Conservation (phyloP, 108 stramenopile species). For the Schizochytrium sp. region DNA sequence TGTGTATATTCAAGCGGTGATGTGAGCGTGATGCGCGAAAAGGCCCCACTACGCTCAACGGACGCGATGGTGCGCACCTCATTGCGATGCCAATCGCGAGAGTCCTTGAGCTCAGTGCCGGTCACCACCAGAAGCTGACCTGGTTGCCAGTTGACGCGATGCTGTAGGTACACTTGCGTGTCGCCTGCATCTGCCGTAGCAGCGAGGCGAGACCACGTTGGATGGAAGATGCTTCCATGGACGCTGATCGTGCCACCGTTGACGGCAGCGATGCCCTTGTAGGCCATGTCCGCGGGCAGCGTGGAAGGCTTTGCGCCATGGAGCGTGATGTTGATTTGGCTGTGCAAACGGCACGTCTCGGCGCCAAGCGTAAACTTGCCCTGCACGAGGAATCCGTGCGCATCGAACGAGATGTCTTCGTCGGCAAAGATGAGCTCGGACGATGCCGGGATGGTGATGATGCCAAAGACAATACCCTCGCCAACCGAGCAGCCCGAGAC, state of each 20-base stretch:
- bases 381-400: neutral
- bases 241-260: neutral
- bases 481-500: neutral
- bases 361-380: neutral
- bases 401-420: neutral
- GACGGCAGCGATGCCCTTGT: neutral
- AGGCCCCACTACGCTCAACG: neutral
- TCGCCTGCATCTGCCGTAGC: constrained; percentile 27
- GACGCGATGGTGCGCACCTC: constrained; percentile 33
- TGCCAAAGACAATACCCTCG: neutral
- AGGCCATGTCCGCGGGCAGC: neutral
- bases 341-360: neutral
- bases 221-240: constrained; percentile 36
- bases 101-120: constrained; percentile 35
- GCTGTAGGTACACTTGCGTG: constrained; percentile 25
- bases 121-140: constrained; percentile 41
- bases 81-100: constrained; percentile 34
- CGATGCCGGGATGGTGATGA: neutral
- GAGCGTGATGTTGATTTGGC: neutral
- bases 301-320: neutral
- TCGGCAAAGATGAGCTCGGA: neutral
- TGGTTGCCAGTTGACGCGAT: constrained; percentile 41
- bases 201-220: constrained; percentile 46
- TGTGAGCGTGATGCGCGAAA: constrained; percentile 29
- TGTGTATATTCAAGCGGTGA: constrained; percentile 27